Percentiles rank a stretch among this genome's conserved stretches.
Conservation (phyloP, 805 yeast genomes). For the Naumovozyma baii region DNA sequence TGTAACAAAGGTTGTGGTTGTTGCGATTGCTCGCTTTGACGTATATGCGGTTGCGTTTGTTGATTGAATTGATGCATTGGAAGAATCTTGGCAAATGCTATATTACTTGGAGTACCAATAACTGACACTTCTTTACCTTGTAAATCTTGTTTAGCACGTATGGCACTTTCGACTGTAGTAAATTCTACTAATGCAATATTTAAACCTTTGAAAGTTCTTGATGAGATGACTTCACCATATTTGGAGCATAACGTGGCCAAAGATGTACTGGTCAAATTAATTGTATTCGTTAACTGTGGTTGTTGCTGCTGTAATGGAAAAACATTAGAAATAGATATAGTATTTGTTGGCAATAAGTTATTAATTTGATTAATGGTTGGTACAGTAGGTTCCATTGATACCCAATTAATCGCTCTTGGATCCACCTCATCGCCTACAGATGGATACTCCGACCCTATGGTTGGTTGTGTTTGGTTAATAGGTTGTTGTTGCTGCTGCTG, state of each 20-base stretch:
- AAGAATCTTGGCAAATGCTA: constrained; percentile 73
- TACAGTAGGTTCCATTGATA: constrained; percentile 61
- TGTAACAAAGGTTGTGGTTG: constrained; percentile 23
- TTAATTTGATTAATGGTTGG: constrained; percentile 70
- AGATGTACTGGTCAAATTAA: constrained; percentile 36
- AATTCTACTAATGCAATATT: constrained; percentile 63
- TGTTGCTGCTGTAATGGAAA: constrained; percentile 41
- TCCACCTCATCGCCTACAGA: constrained; percentile 49
- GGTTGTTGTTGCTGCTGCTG: constrained; percentile 8
- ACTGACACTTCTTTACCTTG: constrained; percentile 70
- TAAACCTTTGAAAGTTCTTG: constrained; percentile 45
- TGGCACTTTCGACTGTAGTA: constrained; percentile 60
- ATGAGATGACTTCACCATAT: constrained; percentile 53
- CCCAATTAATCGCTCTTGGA: constrained; percentile 47
- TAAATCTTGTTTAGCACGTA: constrained; percentile 65
- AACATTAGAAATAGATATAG: constrained; percentile 68
- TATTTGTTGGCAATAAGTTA: constrained; percentile 62
- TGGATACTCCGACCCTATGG: constrained; percentile 21
- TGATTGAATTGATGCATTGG: constrained; percentile 23
- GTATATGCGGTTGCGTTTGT: constrained; percentile 15
- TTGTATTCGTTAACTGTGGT: constrained; percentile 37
- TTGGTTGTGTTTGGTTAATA: constrained; percentile 7
- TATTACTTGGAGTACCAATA: constrained; percentile 66
- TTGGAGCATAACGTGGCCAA: constrained; percentile 50
- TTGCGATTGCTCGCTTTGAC: constrained; percentile 6